These are phyloP conservation scores for Mycena epipterygia DNA, from an alignment of 768 basidiomycete species.

Conservation along the genomic window DNA sequence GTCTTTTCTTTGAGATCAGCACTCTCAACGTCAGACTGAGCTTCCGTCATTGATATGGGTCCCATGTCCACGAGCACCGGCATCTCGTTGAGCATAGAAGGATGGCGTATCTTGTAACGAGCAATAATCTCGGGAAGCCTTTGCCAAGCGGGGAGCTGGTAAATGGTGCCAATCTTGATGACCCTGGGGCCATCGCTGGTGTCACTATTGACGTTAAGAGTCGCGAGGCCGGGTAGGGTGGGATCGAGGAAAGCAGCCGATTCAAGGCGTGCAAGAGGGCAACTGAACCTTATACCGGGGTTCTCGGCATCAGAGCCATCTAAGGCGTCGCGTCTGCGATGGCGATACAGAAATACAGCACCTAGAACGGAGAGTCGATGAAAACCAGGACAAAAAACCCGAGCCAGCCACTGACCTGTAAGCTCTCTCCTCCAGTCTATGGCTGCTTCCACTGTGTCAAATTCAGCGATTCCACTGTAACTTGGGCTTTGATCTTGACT, in stretches of 20 bases:
- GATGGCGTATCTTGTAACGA: slow-evolving; percentile 17
- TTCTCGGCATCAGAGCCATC: slow-evolving; percentile 45
- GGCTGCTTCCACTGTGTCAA: slow-evolving; percentile 71
- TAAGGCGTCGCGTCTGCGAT: slow-evolving; percentile 54
- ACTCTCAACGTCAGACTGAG: slow-evolving; percentile 16
- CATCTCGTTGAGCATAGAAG: slow-evolving; percentile 23
- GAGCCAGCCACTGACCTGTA: slow-evolving; percentile 46
- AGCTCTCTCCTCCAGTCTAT: slow-evolving; percentile 65
- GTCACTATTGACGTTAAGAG: slow-evolving; percentile 30
- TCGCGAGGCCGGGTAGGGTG: slow-evolving; percentile 44
- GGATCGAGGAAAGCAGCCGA: slow-evolving; percentile 39
- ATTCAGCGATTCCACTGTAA: slow-evolving; percentile 54
- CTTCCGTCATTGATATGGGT: slow-evolving; percentile 52
- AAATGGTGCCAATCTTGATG: slow-evolving; percentile 32
- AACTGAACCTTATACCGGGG: slow-evolving; percentile 59
- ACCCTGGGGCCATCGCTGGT: neutral
- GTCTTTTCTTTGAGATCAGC: slow-evolving; percentile 45
- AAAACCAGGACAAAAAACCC: neutral
- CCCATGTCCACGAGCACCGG: slow-evolving; percentile 59
- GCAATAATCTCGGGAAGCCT: slow-evolving; percentile 37
- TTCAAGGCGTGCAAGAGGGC: slow-evolving; percentile 57
- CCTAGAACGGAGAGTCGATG: slow-evolving; percentile 43
- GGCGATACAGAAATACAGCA: slow-evolving; percentile 60
- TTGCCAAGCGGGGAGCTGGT: slow-evolving; percentile 41
- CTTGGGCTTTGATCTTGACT: slow-evolving; percentile 36